These are phyloP conservation scores for Corymbia citriodora DNA, from an alignment of 441 rosid genomes.

Conservation along the genomic window DNA sequence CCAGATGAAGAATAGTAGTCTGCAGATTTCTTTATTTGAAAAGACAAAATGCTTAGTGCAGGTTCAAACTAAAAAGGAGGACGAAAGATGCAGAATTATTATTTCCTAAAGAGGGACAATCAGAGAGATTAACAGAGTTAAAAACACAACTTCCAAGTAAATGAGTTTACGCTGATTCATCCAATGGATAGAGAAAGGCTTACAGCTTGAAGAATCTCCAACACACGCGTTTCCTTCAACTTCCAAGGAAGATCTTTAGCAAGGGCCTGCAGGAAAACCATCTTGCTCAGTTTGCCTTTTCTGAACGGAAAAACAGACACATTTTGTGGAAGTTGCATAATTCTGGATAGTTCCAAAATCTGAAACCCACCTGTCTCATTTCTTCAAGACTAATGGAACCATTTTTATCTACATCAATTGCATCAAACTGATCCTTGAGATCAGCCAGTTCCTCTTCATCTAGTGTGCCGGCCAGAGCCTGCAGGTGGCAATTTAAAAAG, in stretches of 20 bases:
- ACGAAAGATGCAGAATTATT: not conserved
- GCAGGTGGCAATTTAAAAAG: constrained; percentile 9
- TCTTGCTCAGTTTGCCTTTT: not conserved
- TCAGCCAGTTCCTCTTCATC: constrained; percentile 74
- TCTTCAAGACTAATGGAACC: constrained; percentile 95
- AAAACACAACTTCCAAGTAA: not conserved
- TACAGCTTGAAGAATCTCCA: constrained; percentile 95
- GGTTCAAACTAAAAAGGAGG: not conserved
- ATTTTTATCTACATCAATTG: constrained; percentile 90
- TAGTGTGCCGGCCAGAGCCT: constrained; percentile 94
- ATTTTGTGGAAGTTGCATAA: not conserved
- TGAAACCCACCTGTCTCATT: constrained; percentile 71
- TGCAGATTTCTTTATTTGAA: not conserved
- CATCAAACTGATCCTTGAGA: constrained; percentile 92
- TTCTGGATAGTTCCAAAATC: not conserved
- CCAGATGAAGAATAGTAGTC: not conserved
- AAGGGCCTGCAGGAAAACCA: constrained; percentile 58
- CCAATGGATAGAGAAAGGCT: not conserved
- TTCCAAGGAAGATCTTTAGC: constrained; percentile 97
- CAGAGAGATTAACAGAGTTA: not conserved
- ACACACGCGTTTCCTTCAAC: constrained; percentile 80
- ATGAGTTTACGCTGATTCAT: not conserved
- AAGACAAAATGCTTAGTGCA: not conserved
- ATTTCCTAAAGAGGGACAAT: not conserved
- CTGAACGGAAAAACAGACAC: not conserved